Percentiles rank a stretch among this genome's conserved stretches.
Conservation (phyloP, 345 rosid species). For the Tarenaya hassleriana region DNA sequence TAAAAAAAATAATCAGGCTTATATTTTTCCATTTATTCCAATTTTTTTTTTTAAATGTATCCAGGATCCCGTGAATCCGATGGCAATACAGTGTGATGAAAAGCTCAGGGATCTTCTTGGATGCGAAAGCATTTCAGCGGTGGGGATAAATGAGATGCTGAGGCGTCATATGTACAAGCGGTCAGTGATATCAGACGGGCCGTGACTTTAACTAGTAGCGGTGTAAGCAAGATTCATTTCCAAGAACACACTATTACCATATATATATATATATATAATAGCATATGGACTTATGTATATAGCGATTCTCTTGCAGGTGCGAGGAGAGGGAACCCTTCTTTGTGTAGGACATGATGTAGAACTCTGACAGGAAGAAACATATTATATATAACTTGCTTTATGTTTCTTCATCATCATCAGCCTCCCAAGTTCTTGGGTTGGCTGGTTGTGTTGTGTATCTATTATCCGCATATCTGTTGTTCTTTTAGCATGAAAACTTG, state of each 20-base stretch:
- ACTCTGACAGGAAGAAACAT: slow-evolving; percentile 35
- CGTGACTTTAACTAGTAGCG: slow-evolving; percentile 33
- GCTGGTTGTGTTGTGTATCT: no score
- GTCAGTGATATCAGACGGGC: slow-evolving; percentile 40
- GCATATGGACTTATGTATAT: not conserved
- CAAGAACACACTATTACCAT: not conserved
- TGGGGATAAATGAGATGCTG: slow-evolving; percentile 64
- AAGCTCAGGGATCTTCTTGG: slow-evolving; percentile 78
- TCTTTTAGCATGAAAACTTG: no score
- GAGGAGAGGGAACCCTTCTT: no score
- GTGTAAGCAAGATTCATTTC: slow-evolving; percentile 18
- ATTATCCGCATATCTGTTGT: no score
- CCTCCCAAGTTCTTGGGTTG: slow-evolving; percentile 26
- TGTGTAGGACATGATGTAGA: no score
- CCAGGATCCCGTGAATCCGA: slow-evolving; percentile 69
- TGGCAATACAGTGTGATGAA: slow-evolving; percentile 73
- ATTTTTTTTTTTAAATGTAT: slow-evolving; percentile 3
- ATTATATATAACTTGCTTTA: slow-evolving; percentile 20
- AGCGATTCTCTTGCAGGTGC: slow-evolving; percentile 37
- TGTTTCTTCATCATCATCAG: slow-evolving; percentile 24
- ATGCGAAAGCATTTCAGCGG: slow-evolving; percentile 80
- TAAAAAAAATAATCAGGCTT: no score
- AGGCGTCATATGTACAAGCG: slow-evolving; percentile 60
- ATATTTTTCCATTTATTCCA: not conserved
- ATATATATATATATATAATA: slow-evolving; percentile 3